phyloP scores from a whole-genome alignment of 2,329 filamentous ascomycete species.

The Thelonectria blattea region DNA sequence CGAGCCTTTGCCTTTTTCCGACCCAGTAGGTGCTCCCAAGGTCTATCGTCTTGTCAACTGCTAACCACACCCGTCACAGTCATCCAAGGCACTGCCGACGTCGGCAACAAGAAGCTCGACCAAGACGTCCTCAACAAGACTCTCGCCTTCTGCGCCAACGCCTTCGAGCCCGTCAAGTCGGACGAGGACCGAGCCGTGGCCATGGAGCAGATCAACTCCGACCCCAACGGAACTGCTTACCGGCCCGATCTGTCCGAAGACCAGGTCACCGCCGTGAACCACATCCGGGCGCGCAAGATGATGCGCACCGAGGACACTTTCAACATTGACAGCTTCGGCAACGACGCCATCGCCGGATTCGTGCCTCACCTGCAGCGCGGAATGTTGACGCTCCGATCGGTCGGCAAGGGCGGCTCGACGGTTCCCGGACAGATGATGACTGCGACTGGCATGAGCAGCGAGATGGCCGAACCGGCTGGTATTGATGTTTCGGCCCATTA shows the following conservation, averaged over 20 bases:
- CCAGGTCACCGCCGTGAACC: constrained; percentile 36
- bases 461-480: not conserved
- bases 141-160: constrained; percentile 43
- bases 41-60: not conserved
- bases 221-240: constrained; percentile 20
- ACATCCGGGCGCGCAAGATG: constrained; percentile 39
- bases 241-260: constrained; percentile 33
- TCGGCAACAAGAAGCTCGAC: constrained; percentile 36
- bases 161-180: constrained; percentile 33
- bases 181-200: constrained; percentile 17
- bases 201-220: constrained; percentile 19
- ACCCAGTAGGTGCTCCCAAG: constrained; percentile 42
- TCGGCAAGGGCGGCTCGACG: not conserved
- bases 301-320: constrained; percentile 41
- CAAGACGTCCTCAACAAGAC: constrained; percentile 41
- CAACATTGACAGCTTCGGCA: constrained; percentile 42
- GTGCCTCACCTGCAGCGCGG: constrained; percentile 36
- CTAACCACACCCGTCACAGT: constrained; percentile 32
- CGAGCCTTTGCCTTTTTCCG: constrained; percentile 49
- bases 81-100: constrained; percentile 46
- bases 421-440: constrained; percentile 20
- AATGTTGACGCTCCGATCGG: constrained; percentile 21
- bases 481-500: constrained; percentile 1
- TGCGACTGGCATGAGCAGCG: not conserved
- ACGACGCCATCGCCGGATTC: constrained; percentile 34